These are phyloP conservation scores for Candida argentea DNA, from an alignment of 805 yeast genomes.

Conservation along the genomic window DNA sequence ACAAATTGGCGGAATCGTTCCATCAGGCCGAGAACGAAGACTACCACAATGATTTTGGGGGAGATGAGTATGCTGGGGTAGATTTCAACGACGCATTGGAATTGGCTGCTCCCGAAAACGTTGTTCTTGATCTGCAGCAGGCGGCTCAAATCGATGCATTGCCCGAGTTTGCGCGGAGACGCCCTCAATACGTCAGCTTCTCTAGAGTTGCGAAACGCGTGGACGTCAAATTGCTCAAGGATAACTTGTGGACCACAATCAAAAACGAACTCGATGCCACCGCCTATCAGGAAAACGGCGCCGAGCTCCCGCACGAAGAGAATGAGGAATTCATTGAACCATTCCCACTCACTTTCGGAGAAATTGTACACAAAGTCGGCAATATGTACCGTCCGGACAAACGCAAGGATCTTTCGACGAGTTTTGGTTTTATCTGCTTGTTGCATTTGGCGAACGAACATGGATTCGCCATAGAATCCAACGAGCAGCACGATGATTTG, in stretches of 20 bases:
- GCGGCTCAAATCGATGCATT: too few species aligned
- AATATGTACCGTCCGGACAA: slow-evolving; percentile 46
- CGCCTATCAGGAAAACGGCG: neutral
- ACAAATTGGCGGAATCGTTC: slow-evolving; percentile 24
- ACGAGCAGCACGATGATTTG: slow-evolving; percentile 31
- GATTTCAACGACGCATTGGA: slow-evolving; percentile 35
- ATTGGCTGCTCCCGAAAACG: slow-evolving; percentile 11
- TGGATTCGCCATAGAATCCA: slow-evolving; percentile 49
- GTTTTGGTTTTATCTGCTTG: slow-evolving; percentile 76
- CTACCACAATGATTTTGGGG: slow-evolving; percentile 24
- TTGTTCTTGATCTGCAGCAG: too few species aligned
- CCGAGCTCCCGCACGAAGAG: slow-evolving; percentile 6
- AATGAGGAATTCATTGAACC: slow-evolving; percentile 19
- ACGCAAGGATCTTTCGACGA: slow-evolving; percentile 63
- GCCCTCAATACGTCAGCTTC: slow-evolving; percentile 40
- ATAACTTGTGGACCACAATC: slow-evolving; percentile 61
- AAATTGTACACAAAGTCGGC: slow-evolving; percentile 39
- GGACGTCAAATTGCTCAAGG: slow-evolving; percentile 63
- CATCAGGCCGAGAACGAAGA: slow-evolving; percentile 34
- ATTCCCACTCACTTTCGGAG: slow-evolving; percentile 31
- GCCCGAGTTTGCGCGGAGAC: slow-evolving; percentile 12
- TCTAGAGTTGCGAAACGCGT: slow-evolving; percentile 72
- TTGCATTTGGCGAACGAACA: slow-evolving; percentile 83
- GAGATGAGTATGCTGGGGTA: slow-evolving; percentile 26
- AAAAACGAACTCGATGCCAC: slow-evolving; percentile 7